These are phyloP conservation scores for Peronospora farinosa DNA, from an alignment of 352 stramenopile genomes.

Conservation along the genomic window DNA sequence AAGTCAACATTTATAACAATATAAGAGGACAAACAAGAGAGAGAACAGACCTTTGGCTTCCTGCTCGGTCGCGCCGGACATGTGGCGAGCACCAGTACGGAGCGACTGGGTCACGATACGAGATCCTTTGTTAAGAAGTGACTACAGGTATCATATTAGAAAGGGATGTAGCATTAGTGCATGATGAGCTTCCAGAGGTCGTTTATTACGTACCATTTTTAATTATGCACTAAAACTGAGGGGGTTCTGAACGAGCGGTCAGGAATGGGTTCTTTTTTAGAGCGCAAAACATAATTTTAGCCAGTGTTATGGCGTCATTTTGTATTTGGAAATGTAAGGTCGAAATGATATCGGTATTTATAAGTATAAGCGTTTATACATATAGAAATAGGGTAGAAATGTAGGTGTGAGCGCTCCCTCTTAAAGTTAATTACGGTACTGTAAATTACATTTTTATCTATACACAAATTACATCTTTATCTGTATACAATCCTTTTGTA, in stretches of 20 bases:
- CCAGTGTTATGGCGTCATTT: not conserved
- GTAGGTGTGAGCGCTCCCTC: no score
- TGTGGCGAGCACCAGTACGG: constrained; percentile 54
- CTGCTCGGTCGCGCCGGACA: constrained; percentile 74
- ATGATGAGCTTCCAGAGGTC: not conserved
- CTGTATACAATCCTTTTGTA: no score
- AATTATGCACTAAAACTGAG: not conserved
- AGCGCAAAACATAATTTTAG: not conserved
- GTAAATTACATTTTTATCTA: no score
- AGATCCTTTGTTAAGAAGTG: constrained; percentile 58
- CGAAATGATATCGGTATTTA: no score
- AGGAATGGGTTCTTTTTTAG: constrained; percentile 16
- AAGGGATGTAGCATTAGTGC: constrained; percentile 1
- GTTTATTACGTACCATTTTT: not conserved
- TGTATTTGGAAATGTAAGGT: not conserved
- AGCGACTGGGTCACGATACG: constrained; percentile 46
- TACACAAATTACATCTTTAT: no score
- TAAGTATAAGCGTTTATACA: not conserved
- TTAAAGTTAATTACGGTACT: no score
- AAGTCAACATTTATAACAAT: not conserved
- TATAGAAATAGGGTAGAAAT: not conserved
- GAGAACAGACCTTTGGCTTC: constrained; percentile 65
- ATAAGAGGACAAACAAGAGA: not conserved
- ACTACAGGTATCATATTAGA: constrained; percentile 23
- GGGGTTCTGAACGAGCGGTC: constrained; percentile 13